These are phyloP conservation scores for Rubus parviflorus DNA, from an alignment of 306 rosid genomes.

Conservation along the genomic window DNA sequence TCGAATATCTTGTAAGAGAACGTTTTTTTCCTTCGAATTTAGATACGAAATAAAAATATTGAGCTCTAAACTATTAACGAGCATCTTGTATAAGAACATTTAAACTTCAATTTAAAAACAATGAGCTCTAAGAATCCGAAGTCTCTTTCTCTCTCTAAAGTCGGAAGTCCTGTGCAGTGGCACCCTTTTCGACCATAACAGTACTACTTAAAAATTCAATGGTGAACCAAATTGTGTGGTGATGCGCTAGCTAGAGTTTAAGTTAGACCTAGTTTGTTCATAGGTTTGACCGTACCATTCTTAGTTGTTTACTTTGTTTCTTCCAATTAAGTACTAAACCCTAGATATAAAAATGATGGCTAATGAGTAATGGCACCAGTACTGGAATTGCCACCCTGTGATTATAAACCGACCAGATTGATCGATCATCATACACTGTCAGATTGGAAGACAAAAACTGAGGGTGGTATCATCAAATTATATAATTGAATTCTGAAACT, in stretches of 20 bases:
- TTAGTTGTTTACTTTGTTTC: not conserved
- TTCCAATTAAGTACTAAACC: not conserved
- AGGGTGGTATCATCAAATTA: not conserved
- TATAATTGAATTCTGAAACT: not conserved
- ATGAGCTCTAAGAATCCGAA: too few species aligned
- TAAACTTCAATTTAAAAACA: too few species aligned
- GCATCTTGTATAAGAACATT: not conserved
- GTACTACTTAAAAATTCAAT: too few species aligned
- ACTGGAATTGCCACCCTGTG: not conserved
- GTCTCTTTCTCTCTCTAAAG: too few species aligned
- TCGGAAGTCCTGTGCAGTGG: too few species aligned
- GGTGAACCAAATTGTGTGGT: not conserved
- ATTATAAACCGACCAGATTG: constrained; percentile 11
- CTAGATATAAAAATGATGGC: not conserved
- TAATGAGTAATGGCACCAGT: too few species aligned
- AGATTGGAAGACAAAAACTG: constrained; percentile 9
- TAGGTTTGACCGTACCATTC: not conserved
- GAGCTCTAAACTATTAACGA: not conserved
- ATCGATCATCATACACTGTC: constrained; percentile 14
- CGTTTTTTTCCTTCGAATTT: not conserved
- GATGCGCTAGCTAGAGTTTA: not conserved
- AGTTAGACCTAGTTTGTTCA: not conserved
- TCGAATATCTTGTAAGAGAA: too few species aligned
- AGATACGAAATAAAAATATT: not conserved
- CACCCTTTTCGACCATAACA: too few species aligned